Base-by-base conservation (phyloP, 2,329 filamentous ascomycete genomes). In the Daldinia sp. region DNA sequence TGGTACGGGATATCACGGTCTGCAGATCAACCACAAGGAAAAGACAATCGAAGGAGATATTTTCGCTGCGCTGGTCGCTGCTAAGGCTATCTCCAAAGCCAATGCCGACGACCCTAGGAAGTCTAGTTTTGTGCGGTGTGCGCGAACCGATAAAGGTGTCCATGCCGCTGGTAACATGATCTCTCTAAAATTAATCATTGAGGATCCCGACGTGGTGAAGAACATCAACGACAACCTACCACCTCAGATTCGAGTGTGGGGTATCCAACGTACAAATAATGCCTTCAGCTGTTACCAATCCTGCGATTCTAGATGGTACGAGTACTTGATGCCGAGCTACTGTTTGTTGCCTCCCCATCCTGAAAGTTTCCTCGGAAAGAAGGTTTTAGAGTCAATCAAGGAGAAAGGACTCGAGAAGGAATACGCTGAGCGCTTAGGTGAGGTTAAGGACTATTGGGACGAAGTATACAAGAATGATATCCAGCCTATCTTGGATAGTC, bases 61-160 rank as follows among this genome's bases (percentile, higher is more conserved):
- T 2, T 99, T 99, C 80, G 87, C 88, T 29, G 95, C 95, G 2
- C 94, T 99, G 71, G 90, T 99, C 65, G 87, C 88, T 2, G 94
- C 95, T 2, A 92, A 94, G 15, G 94, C 95, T 35, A 97, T 99
- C 64, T 96, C 94, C 49, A 98, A 98, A 78, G 93, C 93, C 65
- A 99, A 99, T 75, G 95, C 95, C 19, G 89, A 96, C 71, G 95
- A 99, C 75, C 95, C 94, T 3, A 96, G 96, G 78, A 99, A 99
- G 79, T 96, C 93, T 1, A 94, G 93, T 53, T 86, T 99, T 47
- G 92, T 97, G 55, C 90, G 95, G 68, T 99, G 95, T 77, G 95
- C 95, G 3, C 86, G 95, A 67, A 99, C 95, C 0, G 95, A 99
- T 80, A 99, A 98, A 82, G 95, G 95, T 56, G 94, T 98, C 1